Conservation (phyloP, 257 asterid genomes). For the Anisodus acutangulus region DNA sequence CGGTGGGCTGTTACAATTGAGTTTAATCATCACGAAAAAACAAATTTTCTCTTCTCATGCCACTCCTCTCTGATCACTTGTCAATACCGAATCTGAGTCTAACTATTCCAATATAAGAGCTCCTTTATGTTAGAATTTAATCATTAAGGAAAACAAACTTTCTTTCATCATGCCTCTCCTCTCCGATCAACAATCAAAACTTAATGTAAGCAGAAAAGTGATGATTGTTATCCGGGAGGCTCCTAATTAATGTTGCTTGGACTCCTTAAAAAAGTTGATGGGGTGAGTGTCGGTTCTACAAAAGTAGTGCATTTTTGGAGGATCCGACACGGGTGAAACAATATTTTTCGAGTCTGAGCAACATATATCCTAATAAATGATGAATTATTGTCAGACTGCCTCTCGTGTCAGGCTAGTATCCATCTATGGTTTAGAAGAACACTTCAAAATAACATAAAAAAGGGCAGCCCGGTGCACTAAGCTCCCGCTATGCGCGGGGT, state of each 20-base stretch:
- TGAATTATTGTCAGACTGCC: neutral
- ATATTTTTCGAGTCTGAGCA: too few species aligned
- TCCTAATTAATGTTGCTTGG: neutral
- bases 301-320: too few species aligned
- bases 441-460: neutral
- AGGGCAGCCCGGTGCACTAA: too few species aligned
- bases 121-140: neutral
- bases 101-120: neutral
- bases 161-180: constrained; percentile 5
- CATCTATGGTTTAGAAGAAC: neutral
- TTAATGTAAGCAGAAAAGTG: neutral
- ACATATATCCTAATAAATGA: neutral
- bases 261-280: too few species aligned
- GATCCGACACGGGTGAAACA: too few species aligned
- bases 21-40: neutral
- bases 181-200: neutral
- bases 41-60: constrained; percentile 3
- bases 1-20: neutral
- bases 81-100: neutral
- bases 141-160: neutral
- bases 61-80: constrained; percentile 13
- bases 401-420: neutral
- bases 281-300: too few species aligned
- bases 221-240: constrained; percentile 9
- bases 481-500: too few species aligned